phyloP scores from a whole-genome alignment of 495 filamentous ascomycete genomes.

The Penicillium parvum region DNA sequence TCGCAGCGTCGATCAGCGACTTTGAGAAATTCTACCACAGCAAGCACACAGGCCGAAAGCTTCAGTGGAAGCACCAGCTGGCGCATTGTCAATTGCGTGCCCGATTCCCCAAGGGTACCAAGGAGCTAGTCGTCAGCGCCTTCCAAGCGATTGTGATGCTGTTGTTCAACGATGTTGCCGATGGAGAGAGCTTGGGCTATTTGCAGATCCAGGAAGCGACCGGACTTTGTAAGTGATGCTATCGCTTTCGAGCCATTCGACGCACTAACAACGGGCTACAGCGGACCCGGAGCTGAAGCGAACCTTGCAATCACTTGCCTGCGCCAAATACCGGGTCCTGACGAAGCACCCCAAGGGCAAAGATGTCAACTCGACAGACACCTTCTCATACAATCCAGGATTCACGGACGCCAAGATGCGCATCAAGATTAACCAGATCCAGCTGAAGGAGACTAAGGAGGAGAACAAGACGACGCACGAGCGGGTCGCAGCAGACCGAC shows the following conservation, averaged over 20 bases:
- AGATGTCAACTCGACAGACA: slow-evolving; percentile 71
- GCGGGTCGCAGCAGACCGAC: slow-evolving; percentile 78
- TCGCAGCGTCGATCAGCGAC: slow-evolving; percentile 60
- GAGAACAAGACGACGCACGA: slow-evolving; percentile 94
- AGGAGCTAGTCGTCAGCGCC: slow-evolving; percentile 80
- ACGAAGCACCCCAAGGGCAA: slow-evolving; percentile 78
- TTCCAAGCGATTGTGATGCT: slow-evolving; percentile 90
- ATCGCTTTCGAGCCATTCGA: slow-evolving; percentile 11
- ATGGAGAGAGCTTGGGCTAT: slow-evolving; percentile 58
- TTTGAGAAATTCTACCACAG: slow-evolving; percentile 79
- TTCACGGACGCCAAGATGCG: slow-evolving; percentile 82
- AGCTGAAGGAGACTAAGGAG: slow-evolving; percentile 85
- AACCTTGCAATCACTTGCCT: slow-evolving; percentile 91
- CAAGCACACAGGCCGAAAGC: slow-evolving; percentile 80
- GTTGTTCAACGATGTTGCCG: slow-evolving; percentile 75
- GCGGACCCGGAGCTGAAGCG: slow-evolving; percentile 74
- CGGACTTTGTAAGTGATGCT: slow-evolving; percentile 52
- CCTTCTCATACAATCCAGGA: slow-evolving; percentile 69
- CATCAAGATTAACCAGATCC: slow-evolving; percentile 98
- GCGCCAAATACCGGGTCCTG: slow-evolving; percentile 82
- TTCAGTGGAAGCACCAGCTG: slow-evolving; percentile 89
- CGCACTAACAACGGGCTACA: slow-evolving; percentile 29
- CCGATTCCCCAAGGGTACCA: slow-evolving; percentile 68
- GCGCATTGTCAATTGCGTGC: slow-evolving; percentile 82
- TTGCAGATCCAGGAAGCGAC: slow-evolving; percentile 64